A percentile compares a stretch with the other conserved stretches of the same genome.
Conservation (phyloP, 192 early-diverging fungal genomes). For the Dissophora globulifera region DNA sequence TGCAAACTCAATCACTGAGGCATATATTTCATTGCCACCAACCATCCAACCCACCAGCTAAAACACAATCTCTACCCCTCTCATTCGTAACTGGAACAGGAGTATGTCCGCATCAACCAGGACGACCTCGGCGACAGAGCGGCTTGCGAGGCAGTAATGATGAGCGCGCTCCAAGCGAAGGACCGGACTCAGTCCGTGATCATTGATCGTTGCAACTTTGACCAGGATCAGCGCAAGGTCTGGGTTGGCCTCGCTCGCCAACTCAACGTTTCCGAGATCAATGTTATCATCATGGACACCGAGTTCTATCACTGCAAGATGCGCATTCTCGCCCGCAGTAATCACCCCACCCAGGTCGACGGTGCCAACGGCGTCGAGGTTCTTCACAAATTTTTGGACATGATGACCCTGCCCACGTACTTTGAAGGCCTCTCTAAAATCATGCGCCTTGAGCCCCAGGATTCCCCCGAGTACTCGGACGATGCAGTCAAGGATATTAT, state of each 20-base stretch:
- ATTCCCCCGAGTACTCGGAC: slow-evolving; percentile 44
- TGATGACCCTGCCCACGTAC: slow-evolving; percentile 54
- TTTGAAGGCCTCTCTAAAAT: slow-evolving; percentile 62
- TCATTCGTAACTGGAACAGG: too few relatives aligned
- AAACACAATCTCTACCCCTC: too few relatives aligned
- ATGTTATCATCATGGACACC: slow-evolving; percentile 79
- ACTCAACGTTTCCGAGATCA: slow-evolving; percentile 61
- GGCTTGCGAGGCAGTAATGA: slow-evolving; percentile 69
- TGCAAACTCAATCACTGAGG: too few relatives aligned
- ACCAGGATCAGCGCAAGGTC: slow-evolving; percentile 74
- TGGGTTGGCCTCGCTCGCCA: slow-evolving; percentile 75
- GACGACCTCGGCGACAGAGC: slow-evolving; percentile 76
- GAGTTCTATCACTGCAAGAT: slow-evolving; percentile 63
- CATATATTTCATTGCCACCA: neutral
- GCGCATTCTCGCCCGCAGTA: slow-evolving; percentile 67
- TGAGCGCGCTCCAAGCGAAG: slow-evolving; percentile 27
- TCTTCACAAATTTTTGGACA: slow-evolving; percentile 67
- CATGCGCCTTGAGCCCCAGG: slow-evolving; percentile 55
- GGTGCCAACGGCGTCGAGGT: slow-evolving; percentile 71
- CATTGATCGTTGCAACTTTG: slow-evolving; percentile 85
- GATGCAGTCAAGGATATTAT: slow-evolving; percentile 56
- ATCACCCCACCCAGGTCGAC: slow-evolving; percentile 79
- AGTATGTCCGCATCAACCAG: slow-evolving; percentile 78
- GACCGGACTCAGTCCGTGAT: slow-evolving; percentile 72
- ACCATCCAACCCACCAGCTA: too few relatives aligned